Conservation (phyloP, 2,329 filamentous ascomycete genomes). For the Aspergillus fructus region DNA sequence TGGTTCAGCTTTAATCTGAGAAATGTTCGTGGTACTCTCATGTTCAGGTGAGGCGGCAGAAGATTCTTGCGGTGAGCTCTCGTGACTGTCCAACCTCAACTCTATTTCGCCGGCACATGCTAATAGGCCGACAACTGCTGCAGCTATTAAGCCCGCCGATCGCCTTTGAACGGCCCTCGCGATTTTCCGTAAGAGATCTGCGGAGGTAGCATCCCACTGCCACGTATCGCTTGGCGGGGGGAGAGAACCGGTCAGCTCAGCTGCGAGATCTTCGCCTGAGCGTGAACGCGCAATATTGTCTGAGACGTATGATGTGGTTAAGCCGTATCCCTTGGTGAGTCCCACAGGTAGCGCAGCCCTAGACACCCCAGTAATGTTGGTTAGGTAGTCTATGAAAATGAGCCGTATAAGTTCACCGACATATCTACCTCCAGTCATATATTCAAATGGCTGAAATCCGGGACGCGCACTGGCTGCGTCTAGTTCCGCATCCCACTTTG, state of each 20-base stretch:
- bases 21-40: conserved; percentile 23
- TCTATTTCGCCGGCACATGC: conserved; percentile 67
- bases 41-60: conserved; percentile 25
- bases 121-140: conserved; percentile 69
- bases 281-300: conserved; percentile 60
- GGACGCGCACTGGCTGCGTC: conserved; percentile 67
- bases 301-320: conserved; percentile 72
- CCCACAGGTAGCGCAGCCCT: conserved; percentile 52
- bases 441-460: conserved; percentile 79
- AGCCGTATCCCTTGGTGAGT: conserved; percentile 59
- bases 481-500: conserved; percentile 67
- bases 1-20: conserved; percentile 10
- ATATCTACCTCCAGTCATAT: conserved; percentile 79
- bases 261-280: conserved; percentile 50
- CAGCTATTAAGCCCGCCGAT: conserved; percentile 72
- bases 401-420: conserved; percentile 73
- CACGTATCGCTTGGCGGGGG: conserved; percentile 50
- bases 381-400: conserved; percentile 66
- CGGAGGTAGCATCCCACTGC: conserved; percentile 62
- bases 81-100: conserved; percentile 39
- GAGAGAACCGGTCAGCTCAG: conserved; percentile 54
- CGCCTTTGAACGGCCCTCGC: conserved; percentile 69
- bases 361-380: conserved; percentile 41
- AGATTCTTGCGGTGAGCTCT: conserved; percentile 33
- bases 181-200: conserved; percentile 62